Conservation (phyloP, 495 filamentous ascomycete genomes). For the Aspergillus steynii region DNA sequence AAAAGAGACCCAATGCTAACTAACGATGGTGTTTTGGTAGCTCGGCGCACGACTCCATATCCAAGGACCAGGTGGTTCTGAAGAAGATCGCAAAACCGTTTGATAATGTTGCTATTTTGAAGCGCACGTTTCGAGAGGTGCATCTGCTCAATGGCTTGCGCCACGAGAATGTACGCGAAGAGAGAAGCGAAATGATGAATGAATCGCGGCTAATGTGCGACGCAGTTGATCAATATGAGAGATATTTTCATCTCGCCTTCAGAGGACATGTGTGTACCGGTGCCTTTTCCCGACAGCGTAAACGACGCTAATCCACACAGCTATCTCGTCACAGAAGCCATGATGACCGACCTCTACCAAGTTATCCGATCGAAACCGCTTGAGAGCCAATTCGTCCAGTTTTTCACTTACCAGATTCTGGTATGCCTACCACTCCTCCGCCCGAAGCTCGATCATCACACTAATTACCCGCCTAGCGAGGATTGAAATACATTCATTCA, state of each 20-base stretch:
- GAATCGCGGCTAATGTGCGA: conserved; percentile 1
- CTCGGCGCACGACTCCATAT: conserved; percentile 93
- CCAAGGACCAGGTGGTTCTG: conserved; percentile 85
- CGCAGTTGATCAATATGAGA: conserved; percentile 88
- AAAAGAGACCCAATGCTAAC: neutral
- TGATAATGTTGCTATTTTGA: conserved; percentile 91
- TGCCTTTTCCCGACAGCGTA: neutral
- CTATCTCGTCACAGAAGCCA: conserved; percentile 94
- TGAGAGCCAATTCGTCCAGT: conserved; percentile 98
- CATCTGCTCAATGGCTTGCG: conserved; percentile 93
- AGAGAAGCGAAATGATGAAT: neutral
- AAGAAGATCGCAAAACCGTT: conserved; percentile 99
- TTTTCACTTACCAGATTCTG: conserved; percentile 97
- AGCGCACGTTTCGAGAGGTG: conserved; percentile 92
- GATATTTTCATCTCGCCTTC: conserved; percentile 98
- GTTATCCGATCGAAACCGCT: conserved; percentile 90
- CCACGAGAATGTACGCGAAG: conserved; percentile 80
- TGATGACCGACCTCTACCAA: conserved; percentile 93
- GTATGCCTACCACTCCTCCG: conserved; percentile 37
- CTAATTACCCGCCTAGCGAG: conserved; percentile 58
- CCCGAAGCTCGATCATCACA: neutral
- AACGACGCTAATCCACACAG: conserved; percentile 40
- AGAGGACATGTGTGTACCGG: conserved; percentile 81
- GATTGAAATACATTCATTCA: conserved; percentile 96
- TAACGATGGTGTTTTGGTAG: conserved; percentile 39